These are phyloP conservation scores for Furcasterigmium sp. DNA, from an alignment of 2,329 filamentous ascomycete species.

Conservation along the genomic window DNA sequence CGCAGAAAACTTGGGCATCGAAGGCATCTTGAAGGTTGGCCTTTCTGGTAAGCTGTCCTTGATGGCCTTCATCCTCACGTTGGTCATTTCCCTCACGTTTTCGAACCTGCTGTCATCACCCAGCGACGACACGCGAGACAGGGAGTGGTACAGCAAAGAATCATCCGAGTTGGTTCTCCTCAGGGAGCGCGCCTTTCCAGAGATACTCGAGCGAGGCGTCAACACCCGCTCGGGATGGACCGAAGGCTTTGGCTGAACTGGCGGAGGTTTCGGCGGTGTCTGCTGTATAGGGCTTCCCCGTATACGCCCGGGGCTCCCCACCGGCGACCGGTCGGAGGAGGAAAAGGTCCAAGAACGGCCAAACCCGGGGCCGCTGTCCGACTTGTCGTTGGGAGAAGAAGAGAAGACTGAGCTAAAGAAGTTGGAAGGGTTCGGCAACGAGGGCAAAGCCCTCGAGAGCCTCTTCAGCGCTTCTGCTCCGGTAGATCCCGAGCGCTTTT, in stretches of 20 bases:
- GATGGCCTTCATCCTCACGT: slow-evolving; percentile 84
- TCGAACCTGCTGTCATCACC: slow-evolving; percentile 80
- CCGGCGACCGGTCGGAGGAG: background rate
- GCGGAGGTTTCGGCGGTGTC: slow-evolving; percentile 4
- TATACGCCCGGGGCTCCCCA: background rate
- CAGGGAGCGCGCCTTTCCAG: slow-evolving; percentile 24
- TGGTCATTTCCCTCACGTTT: slow-evolving; percentile 77
- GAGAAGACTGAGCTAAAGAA: slow-evolving; percentile 12
- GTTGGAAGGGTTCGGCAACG: slow-evolving; percentile 25
- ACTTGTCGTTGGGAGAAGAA: slow-evolving; percentile 8
- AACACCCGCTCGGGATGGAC: background rate
- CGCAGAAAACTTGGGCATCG: slow-evolving; percentile 35
- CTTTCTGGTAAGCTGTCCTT: slow-evolving; percentile 79
- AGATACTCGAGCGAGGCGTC: background rate
- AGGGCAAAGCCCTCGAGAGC: slow-evolving; percentile 52
- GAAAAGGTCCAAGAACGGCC: background rate
- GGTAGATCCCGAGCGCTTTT: slow-evolving; percentile 47
- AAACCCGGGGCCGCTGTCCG: background rate
- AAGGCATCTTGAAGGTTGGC: slow-evolving; percentile 69
- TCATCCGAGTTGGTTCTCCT: slow-evolving; percentile 69
- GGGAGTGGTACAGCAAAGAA: slow-evolving; percentile 68
- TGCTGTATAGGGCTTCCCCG: background rate
- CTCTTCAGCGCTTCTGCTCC: slow-evolving; percentile 53
- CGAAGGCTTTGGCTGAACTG: background rate
- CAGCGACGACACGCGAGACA: slow-evolving; percentile 75